Percentiles rank a stretch among this genome's conserved stretches.
Conservation (phyloP, 2,329 filamentous ascomycete species). For the Diaporthe destruens region DNA sequence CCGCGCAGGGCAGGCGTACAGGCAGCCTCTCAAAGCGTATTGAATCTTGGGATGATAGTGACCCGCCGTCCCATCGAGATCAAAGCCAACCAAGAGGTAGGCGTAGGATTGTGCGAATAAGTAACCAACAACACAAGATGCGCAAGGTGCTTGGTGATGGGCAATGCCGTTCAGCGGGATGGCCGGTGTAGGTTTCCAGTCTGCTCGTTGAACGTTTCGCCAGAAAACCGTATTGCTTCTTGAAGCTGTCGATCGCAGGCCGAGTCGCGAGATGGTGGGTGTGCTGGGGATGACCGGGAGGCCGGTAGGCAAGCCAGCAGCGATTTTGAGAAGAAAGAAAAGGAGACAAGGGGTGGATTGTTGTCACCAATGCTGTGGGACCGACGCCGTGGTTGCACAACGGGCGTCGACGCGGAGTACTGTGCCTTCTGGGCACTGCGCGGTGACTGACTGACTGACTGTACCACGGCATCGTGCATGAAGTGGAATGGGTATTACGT, state of each 20-base stretch:
- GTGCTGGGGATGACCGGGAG: constrained; percentile 7
- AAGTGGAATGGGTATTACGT: neutral
- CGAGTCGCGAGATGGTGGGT: constrained; percentile 19
- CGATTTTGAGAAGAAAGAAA: neutral
- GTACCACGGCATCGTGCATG: neutral
- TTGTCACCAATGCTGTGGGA: constrained; percentile 25
- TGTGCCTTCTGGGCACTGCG: constrained; percentile 16
- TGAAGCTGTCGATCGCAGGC: constrained; percentile 6
- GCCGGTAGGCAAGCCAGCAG: constrained; percentile 5
- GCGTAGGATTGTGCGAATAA: neutral
- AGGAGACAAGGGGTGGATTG: constrained; percentile 7
- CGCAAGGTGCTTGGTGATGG: neutral
- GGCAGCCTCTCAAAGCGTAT: constrained; percentile 11
- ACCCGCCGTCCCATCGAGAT: constrained; percentile 8
- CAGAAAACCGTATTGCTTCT: constrained; percentile 21
- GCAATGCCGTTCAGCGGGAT: constrained; percentile 2
- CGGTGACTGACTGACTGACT: neutral
- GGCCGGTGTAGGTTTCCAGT: constrained; percentile 7
- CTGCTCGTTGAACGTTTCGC: constrained; percentile 27
- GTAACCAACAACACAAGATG: constrained; percentile 1
- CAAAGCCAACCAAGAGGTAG: neutral
- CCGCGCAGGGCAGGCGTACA: neutral
- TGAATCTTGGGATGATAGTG: constrained; percentile 8
- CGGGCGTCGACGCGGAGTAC: constrained; percentile 22
- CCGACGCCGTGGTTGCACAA: constrained; percentile 27